These are phyloP conservation scores for Amphicarpaea edgeworthii DNA, from an alignment of 306 rosid species.

Conservation along the genomic window DNA sequence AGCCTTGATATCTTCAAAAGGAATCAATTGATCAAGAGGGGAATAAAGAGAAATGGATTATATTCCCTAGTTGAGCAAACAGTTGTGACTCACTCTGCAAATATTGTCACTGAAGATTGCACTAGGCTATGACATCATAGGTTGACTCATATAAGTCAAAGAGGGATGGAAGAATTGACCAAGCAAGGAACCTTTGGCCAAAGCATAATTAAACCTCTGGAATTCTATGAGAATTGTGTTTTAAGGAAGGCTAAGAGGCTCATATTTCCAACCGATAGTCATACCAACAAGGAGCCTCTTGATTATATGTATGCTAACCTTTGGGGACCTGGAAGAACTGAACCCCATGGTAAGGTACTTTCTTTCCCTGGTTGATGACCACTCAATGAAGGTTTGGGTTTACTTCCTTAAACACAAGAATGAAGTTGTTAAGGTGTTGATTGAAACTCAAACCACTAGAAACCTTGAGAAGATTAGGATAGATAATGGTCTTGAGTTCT, in stretches of 20 bases:
- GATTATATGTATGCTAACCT: neutral
- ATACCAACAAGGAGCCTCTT: neutral
- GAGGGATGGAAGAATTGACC: neutral
- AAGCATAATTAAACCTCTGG: neutral
- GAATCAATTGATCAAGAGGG: neutral
- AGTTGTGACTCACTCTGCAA: neutral
- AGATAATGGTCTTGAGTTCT: neutral
- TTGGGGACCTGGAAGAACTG: neutral
- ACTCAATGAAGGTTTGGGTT: neutral
- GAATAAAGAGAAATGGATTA: neutral
- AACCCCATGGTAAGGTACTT: neutral
- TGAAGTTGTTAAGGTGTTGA: neutral
- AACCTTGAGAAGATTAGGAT: neutral
- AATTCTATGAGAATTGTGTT: neutral
- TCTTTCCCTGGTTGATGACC: neutral
- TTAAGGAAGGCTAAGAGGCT: neutral
- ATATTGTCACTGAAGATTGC: neutral
- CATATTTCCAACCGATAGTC: neutral
- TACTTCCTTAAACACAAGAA: neutral
- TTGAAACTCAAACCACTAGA: neutral
- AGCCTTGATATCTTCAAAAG: neutral
- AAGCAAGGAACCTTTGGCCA: neutral
- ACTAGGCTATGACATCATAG: neutral
- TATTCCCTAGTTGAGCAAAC: neutral
- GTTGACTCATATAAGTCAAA: neutral